Evolutionary conservation across 352 stramenopile species (phyloP), one percentile per base, ranked within the genome.

Genomic region (Peronospora destructor): DNA sequence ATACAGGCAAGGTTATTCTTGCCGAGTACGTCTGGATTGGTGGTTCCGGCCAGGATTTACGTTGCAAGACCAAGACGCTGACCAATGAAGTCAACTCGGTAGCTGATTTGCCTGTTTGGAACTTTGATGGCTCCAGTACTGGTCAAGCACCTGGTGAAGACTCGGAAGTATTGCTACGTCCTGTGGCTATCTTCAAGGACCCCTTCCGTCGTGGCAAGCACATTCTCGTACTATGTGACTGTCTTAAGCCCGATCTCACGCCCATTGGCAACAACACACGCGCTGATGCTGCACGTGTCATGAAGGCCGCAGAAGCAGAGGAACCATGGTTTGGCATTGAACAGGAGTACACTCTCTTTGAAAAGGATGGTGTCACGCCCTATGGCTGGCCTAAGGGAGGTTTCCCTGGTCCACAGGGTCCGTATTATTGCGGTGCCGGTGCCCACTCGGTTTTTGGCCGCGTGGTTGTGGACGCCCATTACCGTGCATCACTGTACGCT

Each of bases 211-310:
- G 85, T 33, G 70, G 91, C 51, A 71, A 97, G 61, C 94, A 98
- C 79, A 96, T 98, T 65, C 73, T 98, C 45, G 94, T 98, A 60
- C 88, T 98, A 59, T 98, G 93, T 81, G 95, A 98, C 74, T 97
- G 89, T 68, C 94, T 97, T 55, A 98, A 96, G 71, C 91, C 93
- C 19, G 85, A 95, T 56, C 84, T 90, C 56, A 93, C 89, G 43
- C 85, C 93, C 33, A 85, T 97, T 47, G 66, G 80, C 44, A 95
- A 92, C 61, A 98, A 98, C 76, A 95, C 79, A 29, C 87, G 93
- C 59, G 80, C 76, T 45, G 79, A 88, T 37, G 73, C 72, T 11
- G 67, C 66, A 7, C 75, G 75, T 28, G 80, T 94, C 39, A 91
- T 92, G 76, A 56, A 75, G 51, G 71, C 70, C 9, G 73, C 73